These are phyloP conservation scores for Diddensiella transvaalensis DNA, from an alignment of 805 yeast genomes.

Conservation along the genomic window DNA sequence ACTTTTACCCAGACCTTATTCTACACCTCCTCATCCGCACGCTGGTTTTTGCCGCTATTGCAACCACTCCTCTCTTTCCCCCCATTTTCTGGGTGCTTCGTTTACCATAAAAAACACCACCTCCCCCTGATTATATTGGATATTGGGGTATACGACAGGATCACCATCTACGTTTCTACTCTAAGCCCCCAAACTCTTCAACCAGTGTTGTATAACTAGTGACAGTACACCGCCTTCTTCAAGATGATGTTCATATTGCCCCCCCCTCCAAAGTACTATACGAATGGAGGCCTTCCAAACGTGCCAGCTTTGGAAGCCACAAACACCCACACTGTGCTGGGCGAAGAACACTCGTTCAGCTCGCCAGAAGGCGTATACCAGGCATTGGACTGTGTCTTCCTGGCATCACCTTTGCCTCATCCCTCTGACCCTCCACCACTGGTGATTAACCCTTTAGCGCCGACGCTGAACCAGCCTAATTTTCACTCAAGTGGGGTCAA, in stretches of 20 bases:
- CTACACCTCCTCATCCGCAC: too few species aligned
- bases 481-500: conserved; percentile 24
- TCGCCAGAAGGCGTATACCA: conserved; percentile 35
- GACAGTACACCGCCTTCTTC: too few species aligned
- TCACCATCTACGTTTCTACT: too few species aligned
- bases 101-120: too few species aligned
- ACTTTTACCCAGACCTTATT: too few species aligned
- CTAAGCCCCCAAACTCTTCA: too few species aligned
- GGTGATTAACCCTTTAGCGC: conserved; percentile 36
- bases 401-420: conserved; percentile 39
- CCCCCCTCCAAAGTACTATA: conserved; percentile 30
- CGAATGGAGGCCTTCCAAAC: conserved; percentile 17
- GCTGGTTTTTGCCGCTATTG: too few species aligned
- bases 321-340: conserved; percentile 25
- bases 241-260: conserved; percentile 31
- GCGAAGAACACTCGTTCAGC: conserved; percentile 24
- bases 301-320: conserved; percentile 21
- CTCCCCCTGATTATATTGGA: too few species aligned
- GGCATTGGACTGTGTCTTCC: conserved; percentile 28
- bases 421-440: conserved; percentile 34
- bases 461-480: conserved; percentile 30
- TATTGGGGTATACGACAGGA: too few species aligned
- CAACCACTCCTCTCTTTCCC: too few species aligned
- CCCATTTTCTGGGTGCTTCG: too few species aligned
- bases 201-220: too few species aligned